phyloP scores from a whole-genome alignment of 768 basidiomycete genomes.

The Suillus subluteus region DNA sequence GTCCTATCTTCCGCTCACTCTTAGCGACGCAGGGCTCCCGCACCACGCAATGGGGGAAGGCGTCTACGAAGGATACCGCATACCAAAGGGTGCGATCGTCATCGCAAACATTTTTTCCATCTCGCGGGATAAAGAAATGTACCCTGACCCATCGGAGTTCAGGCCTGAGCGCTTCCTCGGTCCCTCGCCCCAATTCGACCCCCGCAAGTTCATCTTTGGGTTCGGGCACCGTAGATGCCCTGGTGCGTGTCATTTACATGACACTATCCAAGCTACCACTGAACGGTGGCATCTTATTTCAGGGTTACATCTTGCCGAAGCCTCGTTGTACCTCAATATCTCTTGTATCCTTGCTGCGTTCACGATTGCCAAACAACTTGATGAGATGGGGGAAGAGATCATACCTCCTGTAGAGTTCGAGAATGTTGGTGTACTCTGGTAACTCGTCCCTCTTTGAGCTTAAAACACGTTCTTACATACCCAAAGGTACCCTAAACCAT shows the following conservation, averaged over 20 bases:
- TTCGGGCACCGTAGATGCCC: neutral
- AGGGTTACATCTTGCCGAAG: neutral
- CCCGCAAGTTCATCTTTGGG: neutral
- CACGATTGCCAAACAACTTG: neutral
- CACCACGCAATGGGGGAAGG: neutral
- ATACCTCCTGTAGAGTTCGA: neutral
- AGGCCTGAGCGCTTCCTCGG: neutral
- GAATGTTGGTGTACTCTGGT: neutral
- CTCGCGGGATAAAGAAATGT: neutral
- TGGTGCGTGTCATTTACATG: neutral
- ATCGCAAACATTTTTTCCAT: neutral
- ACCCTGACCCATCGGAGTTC: neutral
- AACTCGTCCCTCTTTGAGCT: neutral
- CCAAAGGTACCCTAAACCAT: neutral
- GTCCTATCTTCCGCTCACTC: neutral
- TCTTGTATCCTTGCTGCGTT: neutral
- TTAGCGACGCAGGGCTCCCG: neutral
- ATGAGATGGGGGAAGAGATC: neutral
- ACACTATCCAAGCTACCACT: neutral
- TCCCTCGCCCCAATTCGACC: neutral
- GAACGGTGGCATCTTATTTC: neutral
- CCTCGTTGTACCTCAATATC: neutral
- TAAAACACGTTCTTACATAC: neutral
- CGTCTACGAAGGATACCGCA: neutral
- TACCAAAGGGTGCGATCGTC: neutral